These are phyloP conservation scores for Marasmius oreades DNA, from an alignment of 1,284 basidiomycete genomes.

Conservation along the genomic window DNA sequence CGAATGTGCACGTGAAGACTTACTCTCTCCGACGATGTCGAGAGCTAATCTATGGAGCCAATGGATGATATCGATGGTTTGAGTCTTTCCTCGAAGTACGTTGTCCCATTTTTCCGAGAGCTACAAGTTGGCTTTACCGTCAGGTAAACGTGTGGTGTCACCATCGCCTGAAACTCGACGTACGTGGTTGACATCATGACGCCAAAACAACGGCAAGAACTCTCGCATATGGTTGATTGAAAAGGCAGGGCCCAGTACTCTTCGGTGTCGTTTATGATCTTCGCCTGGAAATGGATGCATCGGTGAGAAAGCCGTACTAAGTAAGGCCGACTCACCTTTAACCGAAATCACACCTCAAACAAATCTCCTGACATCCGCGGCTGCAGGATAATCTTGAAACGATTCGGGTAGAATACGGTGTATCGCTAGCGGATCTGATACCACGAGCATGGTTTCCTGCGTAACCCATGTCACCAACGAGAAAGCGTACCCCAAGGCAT, in stretches of 20 bases:
- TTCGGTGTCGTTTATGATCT: neutral
- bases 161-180: neutral
- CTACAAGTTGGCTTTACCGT: neutral
- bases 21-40: slow-evolving; percentile 3
- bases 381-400: neutral
- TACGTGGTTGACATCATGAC: neutral
- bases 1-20: neutral
- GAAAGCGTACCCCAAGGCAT: neutral
- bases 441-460: neutral
- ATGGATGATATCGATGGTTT: neutral
- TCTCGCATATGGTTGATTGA: neutral
- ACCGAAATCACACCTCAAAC: neutral
- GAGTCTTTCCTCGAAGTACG: neutral
- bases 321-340: neutral
- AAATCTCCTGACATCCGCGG: neutral
- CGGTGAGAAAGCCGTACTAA: neutral
- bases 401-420: neutral
- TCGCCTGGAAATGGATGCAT: neutral
- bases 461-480: neutral
- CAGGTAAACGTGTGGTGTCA: too few species aligned
- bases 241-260: neutral
- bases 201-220: neutral
- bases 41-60: neutral
- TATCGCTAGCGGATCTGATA: neutral
- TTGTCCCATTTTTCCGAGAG: neutral